phyloP scores from a whole-genome alignment of 2,329 filamentous ascomycete genomes.

The Dactylella cylindrospora region DNA sequence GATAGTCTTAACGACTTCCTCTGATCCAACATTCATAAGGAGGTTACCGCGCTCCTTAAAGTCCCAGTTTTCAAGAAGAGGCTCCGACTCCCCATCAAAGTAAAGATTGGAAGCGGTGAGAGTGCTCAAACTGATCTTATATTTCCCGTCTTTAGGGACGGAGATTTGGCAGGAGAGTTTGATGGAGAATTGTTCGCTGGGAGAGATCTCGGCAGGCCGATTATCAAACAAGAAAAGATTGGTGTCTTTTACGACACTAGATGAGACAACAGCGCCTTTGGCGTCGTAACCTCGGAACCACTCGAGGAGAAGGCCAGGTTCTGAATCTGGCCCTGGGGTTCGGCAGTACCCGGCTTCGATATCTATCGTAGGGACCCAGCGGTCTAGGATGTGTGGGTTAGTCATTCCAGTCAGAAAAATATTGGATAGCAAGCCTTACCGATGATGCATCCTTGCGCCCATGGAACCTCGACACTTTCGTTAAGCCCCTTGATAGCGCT shows the following conservation, averaged over 20 bases:
- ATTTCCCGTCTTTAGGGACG: constrained; percentile 31
- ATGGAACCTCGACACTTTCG: constrained; percentile 19
- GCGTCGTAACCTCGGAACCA: constrained; percentile 38
- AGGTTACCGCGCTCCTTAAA: constrained; percentile 36
- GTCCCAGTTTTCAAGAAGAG: constrained; percentile 43
- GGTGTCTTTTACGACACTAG: constrained; percentile 15
- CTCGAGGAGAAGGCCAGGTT: constrained; percentile 21
- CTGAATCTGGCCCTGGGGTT: constrained; percentile 14
- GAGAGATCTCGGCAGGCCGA: constrained; percentile 9
- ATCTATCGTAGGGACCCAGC: constrained; percentile 30
- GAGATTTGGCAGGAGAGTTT: constrained; percentile 26
- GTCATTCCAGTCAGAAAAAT: background rate
- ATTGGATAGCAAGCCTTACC: constrained; percentile 2
- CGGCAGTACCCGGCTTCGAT: constrained; percentile 24
- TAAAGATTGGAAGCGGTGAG: constrained; percentile 28
- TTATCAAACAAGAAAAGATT: constrained; percentile 26
- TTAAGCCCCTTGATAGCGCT: constrained; percentile 28
- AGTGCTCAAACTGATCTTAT: constrained; percentile 39
- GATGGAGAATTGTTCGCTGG: constrained; percentile 16
- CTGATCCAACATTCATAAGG: constrained; percentile 42
- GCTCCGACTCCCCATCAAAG: constrained; percentile 22
- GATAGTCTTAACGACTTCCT: constrained; percentile 32
- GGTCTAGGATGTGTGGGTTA: constrained; percentile 4
- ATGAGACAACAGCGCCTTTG: constrained; percentile 15
- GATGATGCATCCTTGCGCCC: constrained; percentile 26